Evolutionary conservation across 2,329 filamentous ascomycete genomes (phyloP), one percentile per base, ranked within the genome.

Genomic region (Verticillium zaregamsianum): DNA sequence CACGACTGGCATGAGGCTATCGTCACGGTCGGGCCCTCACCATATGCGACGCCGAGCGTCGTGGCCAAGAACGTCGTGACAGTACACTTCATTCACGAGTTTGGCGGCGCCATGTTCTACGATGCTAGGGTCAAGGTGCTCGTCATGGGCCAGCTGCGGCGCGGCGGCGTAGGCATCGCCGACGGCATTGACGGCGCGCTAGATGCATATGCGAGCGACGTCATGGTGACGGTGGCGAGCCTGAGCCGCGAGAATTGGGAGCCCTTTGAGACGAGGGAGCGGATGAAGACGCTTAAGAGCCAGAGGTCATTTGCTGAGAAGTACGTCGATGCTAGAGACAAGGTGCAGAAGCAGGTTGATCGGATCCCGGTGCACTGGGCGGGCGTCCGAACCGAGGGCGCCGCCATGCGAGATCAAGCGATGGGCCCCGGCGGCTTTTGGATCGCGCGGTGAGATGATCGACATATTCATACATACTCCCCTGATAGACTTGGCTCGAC

Each of bases 61-160:
- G 79, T 82, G 0, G 76, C 78, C 2, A 78, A 79, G 58, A 83
- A 82, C 28, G 74, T 74, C n/a, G 81, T 84, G n/a, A 71, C 74
- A 0, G 80, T 85, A 0, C 81, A 86, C 66, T 73, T 89, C 2
- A 74, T 87, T 0, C 74, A 82, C 64, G 81, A 85, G 61, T 82
- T 84, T 59, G 76, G 77, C 2, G 74, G 70, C 0, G 68, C 66
- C 0, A 67, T 71, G 0, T 81, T 86, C 57, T 71, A 79, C 49
- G 74, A 76, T 5, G 66, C 74, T 0, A 77, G 74, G 54, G 60
- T 90, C 2, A 79, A 83, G 32, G 69, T 89, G 5, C 71, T 86
- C 1, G 69, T 89, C 3, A 85, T 90, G 83, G 87, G 84, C 0
- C 87, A 83, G 39, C 69, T 90, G 2, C 82, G 82, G 32, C 73